Conservation (phyloP, 1,139 yeast genomes). For the Sugiyamaella novakii region DNA sequence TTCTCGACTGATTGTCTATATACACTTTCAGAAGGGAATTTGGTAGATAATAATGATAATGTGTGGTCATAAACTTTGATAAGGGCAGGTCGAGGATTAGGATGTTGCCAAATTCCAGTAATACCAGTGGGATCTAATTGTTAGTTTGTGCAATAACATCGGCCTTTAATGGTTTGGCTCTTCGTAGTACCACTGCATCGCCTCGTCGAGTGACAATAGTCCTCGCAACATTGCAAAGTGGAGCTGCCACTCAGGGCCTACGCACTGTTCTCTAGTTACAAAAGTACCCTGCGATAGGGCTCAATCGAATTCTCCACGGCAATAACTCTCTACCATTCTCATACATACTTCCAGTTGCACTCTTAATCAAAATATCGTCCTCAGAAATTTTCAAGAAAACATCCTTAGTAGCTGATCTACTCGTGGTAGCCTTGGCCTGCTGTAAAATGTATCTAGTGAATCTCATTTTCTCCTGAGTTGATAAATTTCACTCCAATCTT, state of each 20-base stretch:
- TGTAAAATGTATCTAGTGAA: slow-evolving; percentile 44
- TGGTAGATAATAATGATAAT: slow-evolving; percentile 55
- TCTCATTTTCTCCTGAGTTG: slow-evolving; percentile 47
- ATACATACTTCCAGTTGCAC: slow-evolving; percentile 57
- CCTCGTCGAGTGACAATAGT: no score
- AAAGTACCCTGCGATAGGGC: no score
- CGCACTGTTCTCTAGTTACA: no score
- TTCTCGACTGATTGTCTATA: slow-evolving; percentile 77
- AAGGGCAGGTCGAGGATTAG: slow-evolving; percentile 82
- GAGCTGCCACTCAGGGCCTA: no score
- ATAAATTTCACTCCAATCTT: no score
- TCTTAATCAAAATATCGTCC: slow-evolving; percentile 62
- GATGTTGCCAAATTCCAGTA: slow-evolving; percentile 77
- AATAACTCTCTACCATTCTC: background rate
- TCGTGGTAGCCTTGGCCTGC: slow-evolving; percentile 42
- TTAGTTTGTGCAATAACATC: slow-evolving; percentile 10
- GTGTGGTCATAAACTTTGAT: slow-evolving; percentile 72
- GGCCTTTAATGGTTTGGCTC: no score
- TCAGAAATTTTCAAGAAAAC: slow-evolving; percentile 20
- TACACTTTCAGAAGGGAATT: slow-evolving; percentile 70
- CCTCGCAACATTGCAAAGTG: no score
- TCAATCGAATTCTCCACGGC: no score
- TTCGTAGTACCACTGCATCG: no score
- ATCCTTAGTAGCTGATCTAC: slow-evolving; percentile 19
- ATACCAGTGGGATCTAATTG: slow-evolving; percentile 63